A percentile compares a stretch with the other conserved stretches of the same genome.
Conservation (phyloP, 2,329 filamentous ascomycete genomes). For the Paraconiothyrium sp. region DNA sequence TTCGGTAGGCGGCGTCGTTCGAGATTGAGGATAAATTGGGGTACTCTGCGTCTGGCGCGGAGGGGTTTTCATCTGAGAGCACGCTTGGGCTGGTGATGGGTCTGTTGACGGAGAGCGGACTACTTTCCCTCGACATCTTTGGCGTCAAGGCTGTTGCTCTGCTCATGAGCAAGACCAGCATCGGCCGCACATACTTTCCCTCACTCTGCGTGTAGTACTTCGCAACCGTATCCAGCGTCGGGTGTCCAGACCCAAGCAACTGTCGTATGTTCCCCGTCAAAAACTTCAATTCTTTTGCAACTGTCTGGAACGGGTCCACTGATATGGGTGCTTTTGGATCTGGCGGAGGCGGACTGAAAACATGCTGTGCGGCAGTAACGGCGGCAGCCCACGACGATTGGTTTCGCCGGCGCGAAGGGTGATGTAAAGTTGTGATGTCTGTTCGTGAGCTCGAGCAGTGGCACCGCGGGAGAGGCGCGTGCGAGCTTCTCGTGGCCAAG, state of each 20-base stretch:
- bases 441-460: slow-evolving; percentile 25
- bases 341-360: slow-evolving; percentile 70
- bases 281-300: slow-evolving; percentile 97
- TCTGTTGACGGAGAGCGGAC: slow-evolving; percentile 59
- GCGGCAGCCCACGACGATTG: slow-evolving; percentile 80
- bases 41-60: slow-evolving; percentile 55
- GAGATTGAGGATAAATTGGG: slow-evolving; percentile 63
- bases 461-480: slow-evolving; percentile 37
- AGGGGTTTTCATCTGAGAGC: slow-evolving; percentile 85
- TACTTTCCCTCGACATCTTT: slow-evolving; percentile 54
- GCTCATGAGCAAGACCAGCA: slow-evolving; percentile 96
- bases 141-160: slow-evolving; percentile 86
- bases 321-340: slow-evolving; percentile 73
- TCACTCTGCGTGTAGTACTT: slow-evolving; percentile 98
- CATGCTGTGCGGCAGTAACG: slow-evolving; percentile 72
- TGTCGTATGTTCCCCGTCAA: slow-evolving; percentile 92
- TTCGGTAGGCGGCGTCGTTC: slow-evolving; percentile 56
- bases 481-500: slow-evolving; percentile 32
- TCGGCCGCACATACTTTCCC: slow-evolving; percentile 94
- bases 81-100: slow-evolving; percentile 69
- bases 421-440: slow-evolving; percentile 40
- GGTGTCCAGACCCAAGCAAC: slow-evolving; percentile 92
- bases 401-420: slow-evolving; percentile 55
- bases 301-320: slow-evolving; percentile 86
- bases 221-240: slow-evolving; percentile 90